Conservation (phyloP, 257 asterid species). For the Penstemon davidsonii region DNA sequence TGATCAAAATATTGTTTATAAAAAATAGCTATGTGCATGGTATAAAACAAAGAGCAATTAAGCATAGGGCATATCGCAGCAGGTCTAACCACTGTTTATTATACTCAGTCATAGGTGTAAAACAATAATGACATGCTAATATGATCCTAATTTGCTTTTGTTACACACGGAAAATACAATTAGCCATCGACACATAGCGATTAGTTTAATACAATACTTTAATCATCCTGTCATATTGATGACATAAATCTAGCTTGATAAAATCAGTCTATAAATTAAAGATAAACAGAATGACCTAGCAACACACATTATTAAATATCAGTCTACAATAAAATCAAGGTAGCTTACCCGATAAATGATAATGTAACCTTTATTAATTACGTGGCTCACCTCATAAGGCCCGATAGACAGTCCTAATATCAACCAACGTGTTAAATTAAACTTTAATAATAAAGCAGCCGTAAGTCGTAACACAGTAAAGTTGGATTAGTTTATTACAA, state of each 20-base stretch:
- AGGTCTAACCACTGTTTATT: constrained; percentile 13
- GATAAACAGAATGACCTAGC: too few relatives aligned
- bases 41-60: constrained; percentile 4
- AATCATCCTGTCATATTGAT: background rate
- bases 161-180: background rate
- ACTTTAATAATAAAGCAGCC: background rate
- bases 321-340: too few relatives aligned
- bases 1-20: background rate
- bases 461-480: background rate
- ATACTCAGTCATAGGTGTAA: background rate
- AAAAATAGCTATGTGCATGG: background rate
- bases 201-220: background rate
- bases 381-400: too few relatives aligned
- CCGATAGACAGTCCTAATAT: too few relatives aligned
- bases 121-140: constrained; percentile 6
- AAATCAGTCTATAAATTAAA: too few relatives aligned
- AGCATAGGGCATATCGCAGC: constrained; percentile 1
- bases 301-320: too few relatives aligned
- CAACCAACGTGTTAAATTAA: background rate
- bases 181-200: background rate
- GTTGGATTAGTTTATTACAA: background rate
- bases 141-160: background rate
- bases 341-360: too few relatives aligned
- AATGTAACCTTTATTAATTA: too few relatives aligned
- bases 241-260: too few relatives aligned